phyloP scores from a whole-genome alignment of 1,284 basidiomycete species.

The Moesziomyces aphidis region DNA sequence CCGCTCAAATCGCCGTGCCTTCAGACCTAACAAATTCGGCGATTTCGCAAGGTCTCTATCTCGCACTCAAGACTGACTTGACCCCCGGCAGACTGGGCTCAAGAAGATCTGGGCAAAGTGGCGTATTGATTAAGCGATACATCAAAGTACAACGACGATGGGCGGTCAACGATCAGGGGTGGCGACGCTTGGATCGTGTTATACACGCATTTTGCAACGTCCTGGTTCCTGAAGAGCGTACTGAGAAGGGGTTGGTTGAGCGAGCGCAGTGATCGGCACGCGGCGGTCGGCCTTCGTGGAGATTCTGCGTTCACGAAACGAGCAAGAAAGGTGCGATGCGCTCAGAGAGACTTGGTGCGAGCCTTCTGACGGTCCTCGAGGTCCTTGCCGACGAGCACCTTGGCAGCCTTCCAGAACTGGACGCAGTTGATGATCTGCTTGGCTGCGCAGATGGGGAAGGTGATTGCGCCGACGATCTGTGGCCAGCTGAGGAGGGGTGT shows the following conservation, averaged over 20 bases:
- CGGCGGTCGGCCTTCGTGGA: neutral
- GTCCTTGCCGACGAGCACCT: conserved; percentile 73
- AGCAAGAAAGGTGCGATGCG: neutral
- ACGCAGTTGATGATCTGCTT: conserved; percentile 97
- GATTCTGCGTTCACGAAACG: neutral
- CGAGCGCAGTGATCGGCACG: neutral
- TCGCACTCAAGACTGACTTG: too few species aligned
- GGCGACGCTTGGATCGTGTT: neutral
- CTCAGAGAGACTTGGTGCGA: conserved; percentile 29
- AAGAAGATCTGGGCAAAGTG: neutral
- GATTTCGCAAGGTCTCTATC: neutral
- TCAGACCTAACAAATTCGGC: too few species aligned
- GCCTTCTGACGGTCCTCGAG: conserved; percentile 49
- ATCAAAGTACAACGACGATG: conserved; percentile 3
- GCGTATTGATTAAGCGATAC: conserved; percentile 3
- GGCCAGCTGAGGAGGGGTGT: conserved; percentile 79
- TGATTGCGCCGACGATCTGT: conserved; percentile 77
- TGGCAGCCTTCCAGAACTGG: conserved; percentile 98
- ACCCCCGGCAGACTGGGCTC: too few species aligned
- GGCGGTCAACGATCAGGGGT: neutral
- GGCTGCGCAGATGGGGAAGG: conserved; percentile 78
- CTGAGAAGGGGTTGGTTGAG: neutral
- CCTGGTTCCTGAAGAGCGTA: conserved; percentile 9
- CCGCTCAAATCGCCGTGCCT: neutral
- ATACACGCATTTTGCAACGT: neutral